Conservation (phyloP, 129 eudicot genomes). For the Artemisia argyi region DNA sequence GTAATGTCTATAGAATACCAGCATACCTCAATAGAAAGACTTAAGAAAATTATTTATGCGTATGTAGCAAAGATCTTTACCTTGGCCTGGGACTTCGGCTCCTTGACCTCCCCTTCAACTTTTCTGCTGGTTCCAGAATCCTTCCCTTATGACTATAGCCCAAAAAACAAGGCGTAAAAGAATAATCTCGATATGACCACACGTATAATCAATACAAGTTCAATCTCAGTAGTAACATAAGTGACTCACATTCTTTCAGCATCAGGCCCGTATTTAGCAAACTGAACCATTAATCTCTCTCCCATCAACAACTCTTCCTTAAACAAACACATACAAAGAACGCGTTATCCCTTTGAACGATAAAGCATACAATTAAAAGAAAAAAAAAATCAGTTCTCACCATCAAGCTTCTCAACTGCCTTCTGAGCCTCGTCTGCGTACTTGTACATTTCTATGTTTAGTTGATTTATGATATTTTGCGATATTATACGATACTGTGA, state of each 20-base stretch:
- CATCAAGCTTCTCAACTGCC: constrained; percentile 96
- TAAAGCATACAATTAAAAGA: too few species aligned
- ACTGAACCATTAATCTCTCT: constrained; percentile 94
- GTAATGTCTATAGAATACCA: neutral
- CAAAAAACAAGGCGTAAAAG: neutral
- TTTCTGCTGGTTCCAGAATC: constrained; percentile 63
- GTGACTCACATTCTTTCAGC: constrained; percentile 85
- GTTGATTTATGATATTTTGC: too few species aligned
- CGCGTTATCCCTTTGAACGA: neutral
- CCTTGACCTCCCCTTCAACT: constrained; percentile 64
- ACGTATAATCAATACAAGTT: too few species aligned
- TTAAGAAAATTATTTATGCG: too few species aligned
- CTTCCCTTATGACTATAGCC: constrained; percentile 69
- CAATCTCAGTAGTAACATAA: neutral
- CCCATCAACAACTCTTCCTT: constrained; percentile 90
- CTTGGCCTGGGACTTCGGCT: constrained; percentile 95
- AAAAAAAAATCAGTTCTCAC: constrained; percentile 20
- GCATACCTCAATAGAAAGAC: neutral
- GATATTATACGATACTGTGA: too few species aligned
- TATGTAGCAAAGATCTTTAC: constrained; percentile 24
- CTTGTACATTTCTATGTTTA: constrained; percentile 12
- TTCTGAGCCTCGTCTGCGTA: constrained; percentile 91
- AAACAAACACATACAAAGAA: neutral
- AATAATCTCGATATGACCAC: too few species aligned
- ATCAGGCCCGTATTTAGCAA: constrained; percentile 94